Conservation (phyloP, 1,284 basidiomycete species). For the Mycena citricolor region DNA sequence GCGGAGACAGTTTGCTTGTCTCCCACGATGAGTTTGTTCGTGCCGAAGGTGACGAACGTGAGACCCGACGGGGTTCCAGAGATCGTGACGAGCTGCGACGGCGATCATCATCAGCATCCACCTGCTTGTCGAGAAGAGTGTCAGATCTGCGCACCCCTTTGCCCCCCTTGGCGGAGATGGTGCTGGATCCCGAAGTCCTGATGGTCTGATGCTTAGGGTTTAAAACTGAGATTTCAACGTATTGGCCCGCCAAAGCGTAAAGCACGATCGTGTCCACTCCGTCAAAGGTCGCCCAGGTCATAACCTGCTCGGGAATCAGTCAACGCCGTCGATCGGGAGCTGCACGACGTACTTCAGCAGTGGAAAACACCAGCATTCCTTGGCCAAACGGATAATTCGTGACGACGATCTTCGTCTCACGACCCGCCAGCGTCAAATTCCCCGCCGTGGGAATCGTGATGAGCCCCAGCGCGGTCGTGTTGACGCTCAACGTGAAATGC, state of each 20-base stretch:
- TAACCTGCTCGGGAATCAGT: conserved; percentile 26
- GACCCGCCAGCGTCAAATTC: conserved; percentile 38
- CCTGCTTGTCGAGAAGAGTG: not conserved
- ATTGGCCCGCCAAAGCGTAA: conserved; percentile 38
- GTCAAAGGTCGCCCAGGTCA: conserved; percentile 39
- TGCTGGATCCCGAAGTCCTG: conserved; percentile 24
- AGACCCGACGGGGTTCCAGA: conserved; percentile 38
- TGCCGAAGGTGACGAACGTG: conserved; percentile 32
- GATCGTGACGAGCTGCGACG: conserved; percentile 29
- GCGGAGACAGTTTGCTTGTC: conserved; percentile 44
- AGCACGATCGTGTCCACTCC: conserved; percentile 36
- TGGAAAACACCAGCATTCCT: conserved; percentile 38
- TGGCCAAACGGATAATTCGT: conserved; percentile 43
- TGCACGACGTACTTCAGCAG: conserved; percentile 37
- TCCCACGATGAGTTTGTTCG: conserved; percentile 34
- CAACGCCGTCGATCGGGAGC: not conserved
- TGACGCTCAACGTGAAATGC: conserved; percentile 36
- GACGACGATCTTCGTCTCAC: conserved; percentile 45
- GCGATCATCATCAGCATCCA: not conserved
- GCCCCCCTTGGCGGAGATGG: conserved; percentile 24
- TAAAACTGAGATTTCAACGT: conserved; percentile 34
- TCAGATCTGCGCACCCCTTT: conserved; percentile 14
- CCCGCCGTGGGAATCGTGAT: conserved; percentile 37
- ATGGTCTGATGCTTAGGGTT: conserved; percentile 17
- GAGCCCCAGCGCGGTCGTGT: conserved; percentile 35